Evolutionary conservation across 192 early-diverging fungal genomes (phyloP).

Genomic region (Linnemannia hyalina): DNA sequence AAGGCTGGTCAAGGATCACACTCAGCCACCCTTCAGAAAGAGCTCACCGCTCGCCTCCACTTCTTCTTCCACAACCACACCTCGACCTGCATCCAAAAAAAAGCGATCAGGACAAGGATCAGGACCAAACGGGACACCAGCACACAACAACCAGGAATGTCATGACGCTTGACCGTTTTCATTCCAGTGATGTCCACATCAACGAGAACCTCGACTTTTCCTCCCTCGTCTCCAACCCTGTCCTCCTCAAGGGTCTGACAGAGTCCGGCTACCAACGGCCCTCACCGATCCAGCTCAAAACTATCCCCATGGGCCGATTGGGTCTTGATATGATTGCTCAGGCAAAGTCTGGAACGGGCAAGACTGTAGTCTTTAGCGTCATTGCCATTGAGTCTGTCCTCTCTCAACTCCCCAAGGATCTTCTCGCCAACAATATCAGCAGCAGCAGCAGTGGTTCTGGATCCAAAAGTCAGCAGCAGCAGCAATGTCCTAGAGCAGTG

Average conservation of each 20-base stretch:
- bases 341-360: conserved; percentile 78
- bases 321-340: conserved; percentile 86
- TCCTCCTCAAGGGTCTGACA: conserved; percentile 58
- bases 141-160: conserved; percentile 7
- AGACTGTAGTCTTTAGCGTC: conserved; percentile 73
- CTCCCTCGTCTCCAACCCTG: conserved; percentile 58
- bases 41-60: no score
- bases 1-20: background rate
- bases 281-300: conserved; percentile 75
- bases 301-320: conserved; percentile 68
- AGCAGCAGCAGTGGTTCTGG: background rate
- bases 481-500: conserved; percentile 53
- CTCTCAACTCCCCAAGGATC: conserved; percentile 38
- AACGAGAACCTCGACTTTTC: conserved; percentile 68
- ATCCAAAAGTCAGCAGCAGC: background rate
- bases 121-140: background rate
- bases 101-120: conserved; percentile 14
- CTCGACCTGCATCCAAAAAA: background rate
- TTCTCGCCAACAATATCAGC: background rate
- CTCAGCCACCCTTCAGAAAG: background rate
- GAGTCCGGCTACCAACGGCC: conserved; percentile 68
- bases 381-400: conserved; percentile 65
- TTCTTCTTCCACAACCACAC: background rate
- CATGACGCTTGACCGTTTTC: conserved; percentile 40
- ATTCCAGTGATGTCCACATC: conserved; percentile 66